These are phyloP conservation scores for Leccinum arenicola DNA, from an alignment of 768 basidiomycete genomes.

Conservation along the genomic window DNA sequence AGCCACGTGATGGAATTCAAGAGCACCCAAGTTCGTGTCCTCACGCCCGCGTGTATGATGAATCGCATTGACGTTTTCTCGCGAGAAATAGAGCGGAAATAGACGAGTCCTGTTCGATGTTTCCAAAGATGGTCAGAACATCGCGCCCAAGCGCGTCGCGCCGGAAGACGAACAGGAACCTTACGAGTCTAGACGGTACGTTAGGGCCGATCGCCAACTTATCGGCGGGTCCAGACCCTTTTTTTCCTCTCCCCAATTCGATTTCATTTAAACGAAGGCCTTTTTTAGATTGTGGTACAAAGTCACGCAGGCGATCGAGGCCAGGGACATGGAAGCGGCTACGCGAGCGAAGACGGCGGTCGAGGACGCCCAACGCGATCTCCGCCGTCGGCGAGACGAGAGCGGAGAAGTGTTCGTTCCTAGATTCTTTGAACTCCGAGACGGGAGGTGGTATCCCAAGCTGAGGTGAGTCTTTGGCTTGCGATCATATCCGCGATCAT, in stretches of 20 bases:
- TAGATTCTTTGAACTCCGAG: slow-evolving; percentile 74
- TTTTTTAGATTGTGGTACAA: slow-evolving; percentile 60
- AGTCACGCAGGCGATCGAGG: slow-evolving; percentile 80
- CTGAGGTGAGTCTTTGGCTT: slow-evolving; percentile 50
- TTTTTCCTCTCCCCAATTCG: no score
- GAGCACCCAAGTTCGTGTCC: slow-evolving; percentile 51
- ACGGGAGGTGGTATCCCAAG: slow-evolving; percentile 83
- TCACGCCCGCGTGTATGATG: neutral
- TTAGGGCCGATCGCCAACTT: slow-evolving; percentile 1
- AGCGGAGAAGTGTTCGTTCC: slow-evolving; percentile 65
- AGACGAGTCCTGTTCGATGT: slow-evolving; percentile 86
- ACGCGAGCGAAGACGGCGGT: slow-evolving; percentile 86
- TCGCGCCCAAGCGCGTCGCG: slow-evolving; percentile 80
- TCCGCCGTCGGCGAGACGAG: slow-evolving; percentile 71
- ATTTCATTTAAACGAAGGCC: neutral
- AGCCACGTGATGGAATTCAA: slow-evolving; percentile 86
- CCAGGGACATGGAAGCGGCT: slow-evolving; percentile 92
- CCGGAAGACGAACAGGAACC: slow-evolving; percentile 85
- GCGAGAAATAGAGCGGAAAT: slow-evolving; percentile 48
- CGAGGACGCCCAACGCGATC: slow-evolving; percentile 89
- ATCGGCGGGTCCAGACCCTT: neutral
- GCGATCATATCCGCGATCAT: neutral
- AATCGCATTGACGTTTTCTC: neutral
- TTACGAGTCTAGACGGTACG: slow-evolving; percentile 84
- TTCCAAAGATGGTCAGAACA: slow-evolving; percentile 63